phyloP scores from a whole-genome alignment of 176 grass and related monocot species.

The Alopecurus myosuroides region DNA sequence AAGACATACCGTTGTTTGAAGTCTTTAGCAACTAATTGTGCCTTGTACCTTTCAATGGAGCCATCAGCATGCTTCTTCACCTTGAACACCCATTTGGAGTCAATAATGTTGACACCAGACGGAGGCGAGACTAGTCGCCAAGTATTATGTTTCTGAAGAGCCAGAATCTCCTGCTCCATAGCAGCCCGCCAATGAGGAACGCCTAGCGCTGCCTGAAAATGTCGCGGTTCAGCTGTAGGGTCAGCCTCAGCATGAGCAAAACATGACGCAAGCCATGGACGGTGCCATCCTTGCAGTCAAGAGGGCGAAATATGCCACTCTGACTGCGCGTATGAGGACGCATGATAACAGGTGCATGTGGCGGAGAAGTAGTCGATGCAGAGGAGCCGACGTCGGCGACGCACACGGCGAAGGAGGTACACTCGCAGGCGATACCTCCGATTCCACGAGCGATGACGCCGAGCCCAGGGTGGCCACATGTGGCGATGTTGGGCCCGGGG shows the following conservation, averaged over 20 bases:
- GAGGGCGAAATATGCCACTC: neutral
- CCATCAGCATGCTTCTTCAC: neutral
- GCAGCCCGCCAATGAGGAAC: neutral
- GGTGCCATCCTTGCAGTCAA: neutral
- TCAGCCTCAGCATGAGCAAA: neutral
- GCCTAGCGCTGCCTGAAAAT: neutral
- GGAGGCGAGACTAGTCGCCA: neutral
- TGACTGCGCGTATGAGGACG: neutral
- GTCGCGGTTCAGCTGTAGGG: neutral
- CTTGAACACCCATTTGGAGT: neutral
- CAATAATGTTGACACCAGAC: neutral
- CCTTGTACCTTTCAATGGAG: neutral
- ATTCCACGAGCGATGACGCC: neutral
- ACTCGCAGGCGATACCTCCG: neutral
- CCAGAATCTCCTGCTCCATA: neutral
- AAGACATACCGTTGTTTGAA: neutral
- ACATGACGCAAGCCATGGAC: neutral
- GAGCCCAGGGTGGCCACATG: too few relatives aligned
- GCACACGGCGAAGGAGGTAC: neutral
- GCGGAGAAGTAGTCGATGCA: neutral
- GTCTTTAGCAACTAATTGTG: neutral
- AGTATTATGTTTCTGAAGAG: neutral
- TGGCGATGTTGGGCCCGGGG: neutral
- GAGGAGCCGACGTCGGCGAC: neutral
- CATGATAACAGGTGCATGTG: neutral